Percentiles rank a stretch among this genome's conserved stretches.
phyloP scores from a whole-genome alignment of 139 green algal genomes.

The Ulvella scutata region DNA sequence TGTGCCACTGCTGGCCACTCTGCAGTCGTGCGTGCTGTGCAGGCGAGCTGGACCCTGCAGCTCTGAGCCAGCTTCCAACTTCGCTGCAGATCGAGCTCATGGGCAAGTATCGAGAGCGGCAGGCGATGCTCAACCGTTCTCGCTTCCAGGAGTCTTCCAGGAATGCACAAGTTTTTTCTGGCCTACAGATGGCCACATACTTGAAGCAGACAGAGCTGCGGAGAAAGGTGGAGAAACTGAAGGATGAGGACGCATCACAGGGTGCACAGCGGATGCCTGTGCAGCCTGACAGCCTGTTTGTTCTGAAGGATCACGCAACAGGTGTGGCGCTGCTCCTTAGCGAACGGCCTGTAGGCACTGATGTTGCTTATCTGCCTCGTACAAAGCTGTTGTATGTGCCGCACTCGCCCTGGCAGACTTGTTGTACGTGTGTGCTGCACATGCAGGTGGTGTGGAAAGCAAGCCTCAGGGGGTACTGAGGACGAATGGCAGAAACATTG shows the following conservation, averaged over 20 bases:
- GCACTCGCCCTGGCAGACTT: no score
- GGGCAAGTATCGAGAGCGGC: conserved; percentile 47
- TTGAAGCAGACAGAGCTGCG: conserved; percentile 27
- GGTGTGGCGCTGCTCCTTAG: neutral
- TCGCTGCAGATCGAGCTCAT: conserved; percentile 77
- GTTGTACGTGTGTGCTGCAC: no score
- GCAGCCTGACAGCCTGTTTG: neutral
- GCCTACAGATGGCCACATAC: conserved; percentile 64
- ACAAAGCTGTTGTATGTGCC: no score
- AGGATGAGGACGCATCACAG: neutral
- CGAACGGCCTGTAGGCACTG: no score
- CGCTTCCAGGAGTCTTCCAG: conserved; percentile 37
- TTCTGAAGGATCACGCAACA: neutral
- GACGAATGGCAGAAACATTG: no score
- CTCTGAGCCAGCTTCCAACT: conserved; percentile 66
- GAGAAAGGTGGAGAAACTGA: conserved; percentile 6
- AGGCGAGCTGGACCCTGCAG: conserved; percentile 43
- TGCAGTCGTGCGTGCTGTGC: neutral
- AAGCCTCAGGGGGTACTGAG: no score
- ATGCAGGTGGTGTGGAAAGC: no score
- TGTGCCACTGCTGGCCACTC: no score
- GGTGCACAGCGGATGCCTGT: neutral
- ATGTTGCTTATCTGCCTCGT: no score
- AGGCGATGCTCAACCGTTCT: conserved; percentile 37
- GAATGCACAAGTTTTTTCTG: conserved; percentile 31